Evolutionary conservation across 2,329 filamentous ascomycete species (phyloP).

Genomic region (Xylariaceae sp.): DNA sequence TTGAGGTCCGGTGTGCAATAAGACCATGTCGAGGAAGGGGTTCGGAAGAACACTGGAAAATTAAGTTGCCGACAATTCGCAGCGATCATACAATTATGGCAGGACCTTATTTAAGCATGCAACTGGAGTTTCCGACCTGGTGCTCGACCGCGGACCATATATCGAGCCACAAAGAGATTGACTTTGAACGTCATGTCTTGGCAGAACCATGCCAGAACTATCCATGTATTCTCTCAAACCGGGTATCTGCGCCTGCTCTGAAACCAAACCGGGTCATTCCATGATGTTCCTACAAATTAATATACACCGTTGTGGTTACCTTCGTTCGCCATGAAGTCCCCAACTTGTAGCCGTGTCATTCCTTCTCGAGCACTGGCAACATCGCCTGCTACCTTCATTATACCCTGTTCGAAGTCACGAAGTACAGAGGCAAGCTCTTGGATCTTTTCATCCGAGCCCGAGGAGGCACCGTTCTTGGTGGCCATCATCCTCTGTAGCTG

Average conservation of each 20-base stretch:
- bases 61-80: no score
- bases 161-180: no score
- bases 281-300: slow-evolving; percentile 10
- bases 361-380: slow-evolving; percentile 57
- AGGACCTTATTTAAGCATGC: no score
- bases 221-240: slow-evolving; percentile 7
- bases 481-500: slow-evolving; percentile 54
- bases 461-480: slow-evolving; percentile 31
- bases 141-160: no score
- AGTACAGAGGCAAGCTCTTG: slow-evolving; percentile 54
- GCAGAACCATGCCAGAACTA: neutral
- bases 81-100: no score
- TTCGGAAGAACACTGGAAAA: no score
- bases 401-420: slow-evolving; percentile 61
- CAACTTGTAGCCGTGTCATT: slow-evolving; percentile 53
- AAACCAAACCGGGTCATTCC: no score
- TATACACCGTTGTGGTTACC: slow-evolving; percentile 24
- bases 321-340: slow-evolving; percentile 37
- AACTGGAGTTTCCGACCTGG: no score
- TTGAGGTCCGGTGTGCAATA: no score
- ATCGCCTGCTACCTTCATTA: slow-evolving; percentile 58
- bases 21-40: no score
- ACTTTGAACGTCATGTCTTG: no score
- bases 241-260: slow-evolving; percentile 20
- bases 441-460: slow-evolving; percentile 40